Percentiles rank a stretch among this genome's conserved stretches.
phyloP scores from a whole-genome alignment of 768 basidiomycete genomes.

The Lactarius sanguifluus region DNA sequence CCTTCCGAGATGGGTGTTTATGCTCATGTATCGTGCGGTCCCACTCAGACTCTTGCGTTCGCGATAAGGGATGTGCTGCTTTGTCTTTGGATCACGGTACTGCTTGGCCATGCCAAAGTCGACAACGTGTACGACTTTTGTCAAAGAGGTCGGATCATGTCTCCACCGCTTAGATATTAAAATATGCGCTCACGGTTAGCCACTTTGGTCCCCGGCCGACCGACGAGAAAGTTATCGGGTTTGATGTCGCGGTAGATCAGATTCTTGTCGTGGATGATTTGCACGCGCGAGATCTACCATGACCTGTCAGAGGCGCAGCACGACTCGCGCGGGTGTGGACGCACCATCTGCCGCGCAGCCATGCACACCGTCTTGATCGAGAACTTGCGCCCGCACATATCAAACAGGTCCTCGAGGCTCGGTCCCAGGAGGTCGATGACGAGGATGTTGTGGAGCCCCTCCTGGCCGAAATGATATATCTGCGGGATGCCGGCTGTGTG shows the following conservation, averaged over 20 bases:
- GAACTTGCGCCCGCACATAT: conserved; percentile 99
- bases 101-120: conserved; percentile 99
- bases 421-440: conserved; percentile 98
- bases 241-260: conserved; percentile 99
- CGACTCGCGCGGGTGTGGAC: conserved; percentile 29
- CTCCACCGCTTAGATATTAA: not conserved
- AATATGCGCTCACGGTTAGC: conserved; percentile 61
- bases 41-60: conserved; percentile 97
- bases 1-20: conserved; percentile 97
- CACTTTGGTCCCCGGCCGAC: conserved; percentile 87
- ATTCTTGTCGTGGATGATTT: conserved; percentile 99
- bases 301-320: not conserved
- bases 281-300: conserved; percentile 83
- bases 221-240: conserved; percentile 98
- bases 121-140: conserved; percentile 82
- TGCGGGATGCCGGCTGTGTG: conserved; percentile 94
- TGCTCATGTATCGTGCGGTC: conserved; percentile 99
- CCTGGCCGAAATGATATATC: conserved; percentile 99
- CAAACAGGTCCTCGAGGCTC: conserved; percentile 95
- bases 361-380: conserved; percentile 98
- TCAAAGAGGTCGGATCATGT: not conserved
- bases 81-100: conserved; percentile 98
- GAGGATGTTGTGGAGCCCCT: conserved; percentile 96
- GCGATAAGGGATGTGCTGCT: conserved; percentile 98
- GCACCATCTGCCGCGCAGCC: conserved; percentile 96